These are phyloP conservation scores for Decorospora gaudefroyi DNA, from an alignment of 2,329 filamentous ascomycete species.

Conservation along the genomic window DNA sequence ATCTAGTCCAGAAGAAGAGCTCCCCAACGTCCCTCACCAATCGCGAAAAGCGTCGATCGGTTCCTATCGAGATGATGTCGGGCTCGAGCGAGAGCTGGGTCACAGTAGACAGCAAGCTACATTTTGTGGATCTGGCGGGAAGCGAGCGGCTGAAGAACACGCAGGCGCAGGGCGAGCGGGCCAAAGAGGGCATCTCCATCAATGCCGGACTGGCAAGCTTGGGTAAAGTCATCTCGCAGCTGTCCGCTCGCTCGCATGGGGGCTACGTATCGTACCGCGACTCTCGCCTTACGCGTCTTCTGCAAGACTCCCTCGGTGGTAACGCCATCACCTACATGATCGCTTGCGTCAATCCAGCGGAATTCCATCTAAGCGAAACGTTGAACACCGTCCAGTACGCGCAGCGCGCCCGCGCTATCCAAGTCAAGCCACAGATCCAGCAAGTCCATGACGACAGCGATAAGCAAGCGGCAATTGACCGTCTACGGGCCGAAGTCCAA, in stretches of 20 bases:
- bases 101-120: constrained; percentile 95
- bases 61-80: constrained; percentile 79
- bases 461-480: constrained; percentile 90
- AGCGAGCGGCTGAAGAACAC: constrained; percentile 98
- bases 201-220: constrained; percentile 93
- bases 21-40: constrained; percentile 56
- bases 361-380: constrained; percentile 97
- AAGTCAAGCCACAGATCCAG: constrained; percentile 96
- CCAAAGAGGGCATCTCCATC: constrained; percentile 96
- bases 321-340: constrained; percentile 99
- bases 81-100: constrained; percentile 64
- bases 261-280: constrained; percentile 97
- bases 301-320: constrained; percentile 94
- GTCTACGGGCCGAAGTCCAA: constrained; percentile 88
- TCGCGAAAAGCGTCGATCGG: constrained; percentile 82
- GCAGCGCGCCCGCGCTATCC: constrained; percentile 91
- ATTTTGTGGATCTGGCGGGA: constrained; percentile 96
- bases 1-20: constrained; percentile 82
- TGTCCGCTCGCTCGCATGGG: constrained; percentile 84
- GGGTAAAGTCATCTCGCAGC: constrained; percentile 96
- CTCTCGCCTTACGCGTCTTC: constrained; percentile 90
- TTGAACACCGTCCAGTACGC: constrained; percentile 96
- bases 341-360: constrained; percentile 93
- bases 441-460: constrained; percentile 86
- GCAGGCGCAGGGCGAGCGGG: constrained; percentile 89